phyloP scores from a whole-genome alignment of 2,329 filamentous ascomycete genomes.

The Fusarium continuum region DNA sequence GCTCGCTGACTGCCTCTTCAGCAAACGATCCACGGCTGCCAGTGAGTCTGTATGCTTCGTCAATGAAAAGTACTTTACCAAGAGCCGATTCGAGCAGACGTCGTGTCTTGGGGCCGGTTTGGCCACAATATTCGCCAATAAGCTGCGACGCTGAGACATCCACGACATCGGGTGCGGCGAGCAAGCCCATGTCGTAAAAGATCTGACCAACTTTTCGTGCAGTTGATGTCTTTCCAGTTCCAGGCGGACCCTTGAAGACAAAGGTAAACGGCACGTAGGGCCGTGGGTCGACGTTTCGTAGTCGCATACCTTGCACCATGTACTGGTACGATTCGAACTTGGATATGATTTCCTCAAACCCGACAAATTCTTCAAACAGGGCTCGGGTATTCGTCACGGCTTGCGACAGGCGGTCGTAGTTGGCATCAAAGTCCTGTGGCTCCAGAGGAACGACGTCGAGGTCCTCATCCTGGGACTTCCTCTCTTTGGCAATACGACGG shows the following conservation, averaged over 20 bases:
- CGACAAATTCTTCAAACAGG: constrained; percentile 69
- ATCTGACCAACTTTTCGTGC: constrained; percentile 76
- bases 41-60: constrained; percentile 73
- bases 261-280: constrained; percentile 70
- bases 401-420: constrained; percentile 61
- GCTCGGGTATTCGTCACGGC: constrained; percentile 55
- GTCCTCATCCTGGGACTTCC: constrained; percentile 31
- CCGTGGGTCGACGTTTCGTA: constrained; percentile 61
- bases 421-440: constrained; percentile 63
- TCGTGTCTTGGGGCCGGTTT: constrained; percentile 73
- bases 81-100: constrained; percentile 68
- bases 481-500: constrained; percentile 39
- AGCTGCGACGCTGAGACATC: constrained; percentile 75
- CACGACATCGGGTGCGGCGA: constrained; percentile 67
- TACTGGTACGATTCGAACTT: constrained; percentile 66
- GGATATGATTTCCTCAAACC: constrained; percentile 64
- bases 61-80: constrained; percentile 75
- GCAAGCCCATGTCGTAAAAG: constrained; percentile 77
- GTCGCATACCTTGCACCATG: constrained; percentile 61
- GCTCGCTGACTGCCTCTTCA: constrained; percentile 62
- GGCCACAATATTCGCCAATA: constrained; percentile 72
- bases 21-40: constrained; percentile 63
- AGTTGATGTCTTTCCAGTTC: constrained; percentile 76
- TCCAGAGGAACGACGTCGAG: constrained; percentile 39
- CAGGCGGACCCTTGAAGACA: constrained; percentile 70